Conservation (phyloP, 1,284 basidiomycete species). For the Tremellales sp. region DNA sequence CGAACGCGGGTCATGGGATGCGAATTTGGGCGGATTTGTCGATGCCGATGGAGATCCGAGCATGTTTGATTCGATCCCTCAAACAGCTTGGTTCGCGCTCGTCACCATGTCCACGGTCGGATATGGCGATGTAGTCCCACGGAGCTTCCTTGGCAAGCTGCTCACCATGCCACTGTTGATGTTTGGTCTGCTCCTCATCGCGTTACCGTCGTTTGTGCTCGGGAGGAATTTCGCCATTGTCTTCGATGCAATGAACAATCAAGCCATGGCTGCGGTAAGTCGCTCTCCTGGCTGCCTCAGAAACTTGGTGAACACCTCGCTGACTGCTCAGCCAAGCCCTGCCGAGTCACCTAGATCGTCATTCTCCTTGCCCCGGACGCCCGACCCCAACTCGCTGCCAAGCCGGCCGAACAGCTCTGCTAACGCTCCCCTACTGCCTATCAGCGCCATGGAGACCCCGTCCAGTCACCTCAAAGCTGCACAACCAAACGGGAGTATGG, state of each 20-base stretch:
- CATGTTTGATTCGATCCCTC: conserved; percentile 64
- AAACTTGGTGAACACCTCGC: neutral
- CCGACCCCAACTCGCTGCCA: neutral
- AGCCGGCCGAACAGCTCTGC: neutral
- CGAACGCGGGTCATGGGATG: conserved; percentile 82
- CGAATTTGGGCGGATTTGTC: conserved; percentile 68
- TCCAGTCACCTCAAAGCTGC: neutral
- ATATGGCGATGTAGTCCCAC: conserved; percentile 77
- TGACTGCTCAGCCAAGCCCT: neutral
- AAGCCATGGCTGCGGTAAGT: conserved; percentile 26
- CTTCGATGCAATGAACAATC: conserved; percentile 65
- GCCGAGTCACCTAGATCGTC: neutral
- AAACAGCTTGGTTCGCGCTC: conserved; percentile 64
- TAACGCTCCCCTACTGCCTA: conserved; percentile 11
- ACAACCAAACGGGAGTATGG: neutral
- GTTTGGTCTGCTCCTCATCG: conserved; percentile 79
- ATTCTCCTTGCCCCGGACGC: neutral
- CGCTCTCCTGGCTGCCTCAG: neutral
- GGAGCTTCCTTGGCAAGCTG: conserved; percentile 73
- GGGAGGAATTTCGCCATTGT: conserved; percentile 82
- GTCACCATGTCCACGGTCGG: conserved; percentile 51
- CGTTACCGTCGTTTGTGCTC: conserved; percentile 80
- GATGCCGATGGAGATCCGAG: conserved; percentile 69
- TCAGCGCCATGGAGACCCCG: neutral
- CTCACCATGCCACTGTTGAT: conserved; percentile 77